A percentile compares a stretch with the other conserved stretches of the same genome.
Evolutionary conservation across 345 rosid species (phyloP).

Genomic region (Aethionema arabicum): DNA sequence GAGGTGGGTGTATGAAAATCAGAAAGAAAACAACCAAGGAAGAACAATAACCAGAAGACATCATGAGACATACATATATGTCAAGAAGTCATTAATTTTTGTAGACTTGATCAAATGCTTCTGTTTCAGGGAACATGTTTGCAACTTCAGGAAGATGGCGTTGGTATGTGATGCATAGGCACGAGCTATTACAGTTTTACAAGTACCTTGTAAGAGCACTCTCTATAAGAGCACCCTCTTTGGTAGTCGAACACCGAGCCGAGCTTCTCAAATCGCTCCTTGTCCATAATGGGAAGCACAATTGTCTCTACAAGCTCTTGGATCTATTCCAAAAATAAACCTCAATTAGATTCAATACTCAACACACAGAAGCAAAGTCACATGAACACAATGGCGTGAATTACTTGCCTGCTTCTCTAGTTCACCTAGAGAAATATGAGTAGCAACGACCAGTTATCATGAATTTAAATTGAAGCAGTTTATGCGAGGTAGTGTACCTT

Average conservation of each 20-base stretch:
- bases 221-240: constrained; percentile 96
- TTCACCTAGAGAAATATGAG: too few species aligned
- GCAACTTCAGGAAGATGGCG: constrained; percentile 90
- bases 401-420: constrained; percentile 85
- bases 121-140: too few species aligned
- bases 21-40: too few species aligned
- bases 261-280: constrained; percentile 85
- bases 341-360: not conserved
- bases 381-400: not conserved
- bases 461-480: too few species aligned
- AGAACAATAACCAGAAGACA: too few species aligned
- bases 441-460: too few species aligned
- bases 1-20: too few species aligned
- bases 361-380: constrained; percentile 2
- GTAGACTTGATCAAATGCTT: too few species aligned
- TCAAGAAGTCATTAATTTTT: too few species aligned
- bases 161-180: constrained; percentile 99
- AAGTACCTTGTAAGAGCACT: constrained; percentile 99
- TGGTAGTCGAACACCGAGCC: constrained; percentile 98
- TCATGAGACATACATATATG: too few species aligned
- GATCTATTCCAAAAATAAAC: constrained; percentile 48
- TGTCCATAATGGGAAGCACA: constrained; percentile 97
- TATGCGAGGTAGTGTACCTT: too few species aligned
- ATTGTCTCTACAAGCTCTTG: constrained; percentile 99
- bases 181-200: constrained; percentile 98